Evolutionary conservation across 805 yeast species (phyloP).

Genomic region (Zygotorulaspora danielsina): DNA sequence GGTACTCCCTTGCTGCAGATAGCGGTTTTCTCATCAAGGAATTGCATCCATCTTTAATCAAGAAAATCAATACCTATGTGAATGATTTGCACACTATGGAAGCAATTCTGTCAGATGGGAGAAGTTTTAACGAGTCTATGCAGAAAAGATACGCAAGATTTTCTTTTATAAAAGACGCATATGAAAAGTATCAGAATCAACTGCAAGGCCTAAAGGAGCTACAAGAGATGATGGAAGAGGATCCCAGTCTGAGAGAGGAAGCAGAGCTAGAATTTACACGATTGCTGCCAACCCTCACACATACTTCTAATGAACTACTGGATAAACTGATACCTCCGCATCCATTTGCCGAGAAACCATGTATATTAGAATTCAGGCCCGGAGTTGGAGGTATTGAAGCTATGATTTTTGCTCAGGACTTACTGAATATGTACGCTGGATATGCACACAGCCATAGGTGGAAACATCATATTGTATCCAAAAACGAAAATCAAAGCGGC

Average conservation of each 20-base stretch:
- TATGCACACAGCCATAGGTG: slow-evolving; percentile 65
- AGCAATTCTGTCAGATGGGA: slow-evolving; percentile 40
- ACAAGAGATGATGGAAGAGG: slow-evolving; percentile 29
- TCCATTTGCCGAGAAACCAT: slow-evolving; percentile 68
- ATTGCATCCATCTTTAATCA: slow-evolving; percentile 49
- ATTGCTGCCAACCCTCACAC: slow-evolving; percentile 43
- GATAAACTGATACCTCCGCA: slow-evolving; percentile 67
- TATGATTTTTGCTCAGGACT: slow-evolving; percentile 73
- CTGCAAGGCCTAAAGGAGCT: slow-evolving; percentile 36
- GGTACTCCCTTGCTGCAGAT: slow-evolving; percentile 11
- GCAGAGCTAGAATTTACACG: slow-evolving; percentile 57
- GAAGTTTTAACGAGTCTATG: slow-evolving; percentile 42
- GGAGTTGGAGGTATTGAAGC: slow-evolving; percentile 98
- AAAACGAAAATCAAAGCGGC: slow-evolving; percentile 53
- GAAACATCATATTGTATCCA: slow-evolving; percentile 59
- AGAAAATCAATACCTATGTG: slow-evolving; percentile 43
- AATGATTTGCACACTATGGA: slow-evolving; percentile 43
- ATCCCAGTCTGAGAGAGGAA: slow-evolving; percentile 44
- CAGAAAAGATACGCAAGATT: slow-evolving; percentile 48
- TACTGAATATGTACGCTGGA: slow-evolving; percentile 74
- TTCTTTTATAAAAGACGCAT: slow-evolving; percentile 42
- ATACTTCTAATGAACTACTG: slow-evolving; percentile 46
- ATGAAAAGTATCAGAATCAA: slow-evolving; percentile 37
- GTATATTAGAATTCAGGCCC: slow-evolving; percentile 82
- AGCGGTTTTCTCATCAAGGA: slow-evolving; percentile 20